Evolutionary conservation across 2,329 filamentous ascomycete species (phyloP), one percentile per base, ranked within the genome.

Genomic region (Epichloe bromicola): DNA sequence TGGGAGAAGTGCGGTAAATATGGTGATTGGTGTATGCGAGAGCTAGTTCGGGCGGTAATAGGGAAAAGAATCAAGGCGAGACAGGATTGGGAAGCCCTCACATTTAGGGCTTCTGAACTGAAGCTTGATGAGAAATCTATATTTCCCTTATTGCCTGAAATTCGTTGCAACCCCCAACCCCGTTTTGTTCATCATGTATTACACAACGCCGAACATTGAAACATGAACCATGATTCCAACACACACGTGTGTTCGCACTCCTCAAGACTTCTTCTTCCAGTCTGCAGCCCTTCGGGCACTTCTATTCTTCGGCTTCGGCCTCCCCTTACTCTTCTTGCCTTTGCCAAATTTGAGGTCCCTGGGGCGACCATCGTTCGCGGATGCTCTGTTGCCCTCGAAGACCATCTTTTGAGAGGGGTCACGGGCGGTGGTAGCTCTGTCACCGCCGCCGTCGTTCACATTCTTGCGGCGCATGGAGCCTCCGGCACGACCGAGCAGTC

Each of bases 371-470:
- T 83, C 79, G 52, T 75, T 83, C 34, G 75, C 70, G 50, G 78
- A 86, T 10, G 87, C 87, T 50, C 88, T 76, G 56, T 84, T 82
- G 0, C 88, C 88, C 65, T 94, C 88, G 59, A 91, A 90, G n/a
- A 90, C 78, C 55, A 90, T 79, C 15, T 74, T 72, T 65, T 89
- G 84, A 0, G 84, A 83, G 1, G 40, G 15, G 11, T 44, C 33
- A n/a, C 17, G 5, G 4, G 76, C 74, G 19, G 55, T 53, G 17
- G 54, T 55, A 38, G 54, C 55, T 48, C 54, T 59, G 50, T 58
- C 60, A 26, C 50, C 51, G 7, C 46, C 49, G 23, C 52, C 49
- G 48, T 58, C 54, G 50, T 60, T 50, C 7, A 55, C 59, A 12
- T 59, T 61, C 53, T 65, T 65, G 50, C 67, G 57, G 58, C 76